Evolutionary conservation across 129 eudicot species (phyloP).

Genomic region (Cynara cardunculus): DNA sequence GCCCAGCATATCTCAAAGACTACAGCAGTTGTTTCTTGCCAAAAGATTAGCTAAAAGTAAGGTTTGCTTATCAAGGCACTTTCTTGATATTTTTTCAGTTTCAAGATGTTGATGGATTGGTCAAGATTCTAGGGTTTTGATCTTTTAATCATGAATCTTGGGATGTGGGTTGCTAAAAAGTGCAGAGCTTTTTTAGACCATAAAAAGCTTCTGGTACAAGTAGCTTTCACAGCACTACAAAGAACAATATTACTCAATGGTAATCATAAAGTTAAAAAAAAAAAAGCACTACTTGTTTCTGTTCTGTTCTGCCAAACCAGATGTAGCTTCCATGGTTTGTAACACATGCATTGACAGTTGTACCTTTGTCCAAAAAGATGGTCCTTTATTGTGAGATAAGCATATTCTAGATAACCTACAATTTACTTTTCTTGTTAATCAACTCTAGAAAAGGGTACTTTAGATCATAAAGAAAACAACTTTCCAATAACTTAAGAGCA

Average conservation of each 20-base stretch:
- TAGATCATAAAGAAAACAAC: constrained; percentile 14
- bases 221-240: constrained; percentile 36
- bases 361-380: constrained; percentile 31
- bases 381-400: constrained; percentile 16
- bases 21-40: not conserved
- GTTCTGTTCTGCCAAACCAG: constrained; percentile 12
- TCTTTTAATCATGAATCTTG: constrained; percentile 49
- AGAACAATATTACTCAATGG: constrained; percentile 25
- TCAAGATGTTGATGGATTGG: constrained; percentile 60
- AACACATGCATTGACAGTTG: constrained; percentile 23
- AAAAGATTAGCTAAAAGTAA: not conserved
- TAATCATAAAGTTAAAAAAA: constrained; percentile 11
- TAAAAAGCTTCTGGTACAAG: constrained; percentile 43
- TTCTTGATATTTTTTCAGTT: constrained; percentile 28
- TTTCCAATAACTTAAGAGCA: not conserved
- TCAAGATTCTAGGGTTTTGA: constrained; percentile 35
- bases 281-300: not conserved
- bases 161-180: constrained; percentile 45
- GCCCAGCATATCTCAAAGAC: not conserved
- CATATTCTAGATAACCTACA: constrained; percentile 19
- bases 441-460: constrained; percentile 28
- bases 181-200: constrained; percentile 31
- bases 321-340: constrained; percentile 15
- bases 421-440: constrained; percentile 25
- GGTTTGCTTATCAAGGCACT: constrained; percentile 14